Evolutionary conservation across 163 green algal genomes (phyloP), one percentile per base, ranked within the genome.

Genomic region (Scenedesmus sp.): DNA sequence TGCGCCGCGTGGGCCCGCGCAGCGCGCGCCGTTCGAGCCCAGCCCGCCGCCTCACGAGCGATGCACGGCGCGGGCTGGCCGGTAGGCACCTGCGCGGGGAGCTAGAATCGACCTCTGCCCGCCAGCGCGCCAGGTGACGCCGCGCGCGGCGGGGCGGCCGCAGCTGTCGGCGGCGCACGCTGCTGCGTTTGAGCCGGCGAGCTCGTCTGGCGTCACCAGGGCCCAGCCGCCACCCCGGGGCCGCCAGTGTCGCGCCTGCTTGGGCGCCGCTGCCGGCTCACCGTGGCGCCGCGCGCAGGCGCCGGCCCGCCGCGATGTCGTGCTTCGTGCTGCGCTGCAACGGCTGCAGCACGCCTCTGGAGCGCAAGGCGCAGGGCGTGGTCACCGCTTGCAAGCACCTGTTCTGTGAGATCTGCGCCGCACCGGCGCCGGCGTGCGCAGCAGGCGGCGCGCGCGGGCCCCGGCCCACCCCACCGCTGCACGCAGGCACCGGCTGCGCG

Each of bases 381-480:
- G 67, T 36, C 10, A 31, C 48, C 34, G 22, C 67, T 1, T 76
- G 67, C 67, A 64, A 76, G 10, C 67, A 76, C n/a, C n/a, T 76
- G 1, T 76, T 76, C 34, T 76, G 67, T 76, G 29, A 76, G 67
- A 22, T 48, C 4, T 2, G 4, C 29, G 39, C 2, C 45, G 6
- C 7, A 10, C 39, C 7, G 39, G 39, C 39, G 39, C 39, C 39
- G 10, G 39, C 39, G 10, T 10, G 39, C 39, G 10, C 7, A 6
- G 39, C 39, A 6, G 10, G 39, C 39, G 7, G 39, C 10, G 39
- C 39, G 3, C 58, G 17, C 24, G 20, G 10, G 42, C 64, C 57
- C 28, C 45, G 31, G 0, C 28, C 29, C 10, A 18, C 4, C 24
- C 17, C 58, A 66, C n/a, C 9, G 15, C 11, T 62, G 53, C 53